phyloP scores from a whole-genome alignment of 768 basidiomycete genomes.

The Russula foetens region DNA sequence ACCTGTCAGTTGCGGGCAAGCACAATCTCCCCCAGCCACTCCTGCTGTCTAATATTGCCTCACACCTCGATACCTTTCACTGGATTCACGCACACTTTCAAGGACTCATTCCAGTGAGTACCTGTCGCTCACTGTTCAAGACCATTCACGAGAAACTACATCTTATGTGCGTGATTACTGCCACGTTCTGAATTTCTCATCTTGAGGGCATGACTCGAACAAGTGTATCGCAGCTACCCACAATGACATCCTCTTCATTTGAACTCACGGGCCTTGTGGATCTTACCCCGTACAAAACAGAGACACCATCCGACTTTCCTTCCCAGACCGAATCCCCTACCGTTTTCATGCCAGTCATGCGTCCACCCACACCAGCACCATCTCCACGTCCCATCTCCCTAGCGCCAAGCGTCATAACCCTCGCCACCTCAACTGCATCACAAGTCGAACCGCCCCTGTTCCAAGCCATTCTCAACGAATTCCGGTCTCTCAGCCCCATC shows the following conservation, averaged over 20 bases:
- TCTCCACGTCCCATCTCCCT: constrained; percentile 18
- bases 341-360: constrained; percentile 12
- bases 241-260: constrained; percentile 1
- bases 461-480: background rate
- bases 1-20: background rate
- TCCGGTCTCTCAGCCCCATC: background rate
- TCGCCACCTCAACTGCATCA: background rate
- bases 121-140: background rate
- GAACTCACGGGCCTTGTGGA: background rate
- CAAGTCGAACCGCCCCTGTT: background rate
- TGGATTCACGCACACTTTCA: background rate
- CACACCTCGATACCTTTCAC: background rate
- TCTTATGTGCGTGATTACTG: background rate
- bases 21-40: background rate
- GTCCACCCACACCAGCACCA: constrained; percentile 19
- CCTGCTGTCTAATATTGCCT: background rate
- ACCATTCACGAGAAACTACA: background rate
- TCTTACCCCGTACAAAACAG: background rate
- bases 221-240: background rate
- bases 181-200: background rate
- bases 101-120: background rate
- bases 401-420: background rate
- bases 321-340: constrained; percentile 6
- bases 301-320: background rate
- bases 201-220: background rate